Base-by-base conservation (phyloP, 1,284 basidiomycete species). In the Cutaneotrichosporon daszewskae region DNA sequence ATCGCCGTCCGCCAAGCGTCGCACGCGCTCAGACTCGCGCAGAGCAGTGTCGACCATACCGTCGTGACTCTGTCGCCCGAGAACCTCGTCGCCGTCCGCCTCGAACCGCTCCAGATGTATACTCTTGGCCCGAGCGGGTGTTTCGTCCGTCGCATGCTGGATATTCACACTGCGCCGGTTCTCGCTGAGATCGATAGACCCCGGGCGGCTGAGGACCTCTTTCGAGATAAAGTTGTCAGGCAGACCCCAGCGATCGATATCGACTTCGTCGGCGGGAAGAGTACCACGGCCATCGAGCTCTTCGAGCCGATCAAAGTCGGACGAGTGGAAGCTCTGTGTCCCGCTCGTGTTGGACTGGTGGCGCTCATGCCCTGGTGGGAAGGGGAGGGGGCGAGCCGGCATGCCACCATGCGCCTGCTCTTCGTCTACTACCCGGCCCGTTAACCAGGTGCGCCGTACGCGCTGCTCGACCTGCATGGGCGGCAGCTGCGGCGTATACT, bases 21-120 rank as follows among this genome's bases (percentile, higher is more conserved):
- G 34, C 18, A 34, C 45, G 13, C 41, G 29, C 26, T 43, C 34
- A 6, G 37, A 18, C 4, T 44, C 45, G 24, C 37, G 35, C 13
- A 44, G 24, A 5, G 46, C 45, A 5, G 26, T 23, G 24, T 43
- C 39, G 18, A 32, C 40, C 18, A 25, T 31, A 31, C n/a, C 28
- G 27, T 32, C 40, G n/a, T 20, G 8, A 12, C 33, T 36, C 27
- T 33, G 40, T 10, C 31, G 33, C 5, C 35, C 40, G n/a, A 36
- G 37, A 31, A 16, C 31, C 23, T 45, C 47, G 42, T 44, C 35
- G 23, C 43, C 40, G 29, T 43, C 31, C 27, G 40, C 23, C 20
- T 43, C 20, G 33, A 35, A 13, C 45, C 39, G 42, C 51, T 55
- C 32, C 5, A 60, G 38, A 37, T 58, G n/a, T n/a, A n/a, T n/a